Base-by-base conservation (phyloP, 2,329 filamentous ascomycete genomes). In the Colletotrichum echinochloae region DNA sequence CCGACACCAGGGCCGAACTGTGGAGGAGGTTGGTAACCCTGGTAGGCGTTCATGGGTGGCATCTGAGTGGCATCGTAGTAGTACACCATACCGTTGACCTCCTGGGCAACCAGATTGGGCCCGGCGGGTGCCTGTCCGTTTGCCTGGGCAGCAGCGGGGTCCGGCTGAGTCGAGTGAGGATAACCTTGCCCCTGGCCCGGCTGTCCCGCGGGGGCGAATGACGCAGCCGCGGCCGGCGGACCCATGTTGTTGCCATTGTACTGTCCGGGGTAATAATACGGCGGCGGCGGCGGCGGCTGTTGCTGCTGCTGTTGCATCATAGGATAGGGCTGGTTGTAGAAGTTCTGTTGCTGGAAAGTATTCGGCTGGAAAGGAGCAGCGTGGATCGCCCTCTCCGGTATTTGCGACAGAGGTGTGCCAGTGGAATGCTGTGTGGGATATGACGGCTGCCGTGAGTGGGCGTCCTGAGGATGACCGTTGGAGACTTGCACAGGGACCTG, bases 31-130 rank as follows among this genome's bases (percentile, higher is more conserved):
- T 84, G 83, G 75, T 90, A 93, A 65, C 84, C 78, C 69, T 85
- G 87, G 73, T 88, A 89, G 26, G 79, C 76, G 59, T 83, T 78
- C 73, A 88, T 83, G 0, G 87, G 82, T 41, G 62, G 41, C 57
- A 95, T 83, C 77, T 94, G 91, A n/a, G 90, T 87, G 9, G 93
- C 87, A 77, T 97, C 93, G 76, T 94, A 95, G 79, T 97, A 99
- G 80, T 97, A 98, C 0, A 97, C 94, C 88, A 97, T 98, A 72
- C 96, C 96, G 75, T 97, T 97, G 73, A 91, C 91, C 83, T 98
- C 95, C 79, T 98, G 95, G 0, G 94, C 94, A 57, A 92, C 88
- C 51, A 90, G 79, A 73, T 84, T 88, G 23, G 84, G 76, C 26
- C 92, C 87, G 67, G 85, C 85, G 3, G 64, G 41, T 16, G 83